Conservation (phyloP, 176 grass and related monocot genomes). For the Puccinellia tenuiflora region DNA sequence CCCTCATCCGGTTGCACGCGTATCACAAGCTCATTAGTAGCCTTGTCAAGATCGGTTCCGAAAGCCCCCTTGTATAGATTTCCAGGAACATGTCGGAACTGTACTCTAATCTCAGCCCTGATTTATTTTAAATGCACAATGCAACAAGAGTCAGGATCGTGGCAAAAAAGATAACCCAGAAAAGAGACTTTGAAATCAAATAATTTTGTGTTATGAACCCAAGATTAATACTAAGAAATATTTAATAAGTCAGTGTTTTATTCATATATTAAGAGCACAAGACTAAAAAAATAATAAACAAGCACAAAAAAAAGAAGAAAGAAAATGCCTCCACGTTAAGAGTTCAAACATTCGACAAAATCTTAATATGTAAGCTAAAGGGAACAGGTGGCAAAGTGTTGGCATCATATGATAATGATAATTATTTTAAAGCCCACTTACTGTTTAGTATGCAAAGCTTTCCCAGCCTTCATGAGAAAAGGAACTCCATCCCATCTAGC, state of each 20-base stretch:
- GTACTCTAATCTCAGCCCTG: conserved; percentile 91
- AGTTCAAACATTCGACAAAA: neutral
- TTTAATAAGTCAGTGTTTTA: neutral
- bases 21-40: conserved; percentile 94
- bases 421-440: conserved; percentile 17
- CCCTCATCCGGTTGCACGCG: conserved; percentile 91
- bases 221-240: neutral
- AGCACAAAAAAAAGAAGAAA: neutral
- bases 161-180: neutral
- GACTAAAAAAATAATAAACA: neutral
- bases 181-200: neutral
- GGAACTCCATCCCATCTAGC: conserved; percentile 97
- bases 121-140: conserved; percentile 15
- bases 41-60: conserved; percentile 78
- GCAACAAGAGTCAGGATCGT: neutral
- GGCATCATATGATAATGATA: neutral
- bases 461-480: conserved; percentile 96
- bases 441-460: conserved; percentile 82
- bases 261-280: neutral
- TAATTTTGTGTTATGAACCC: neutral
- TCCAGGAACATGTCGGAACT: conserved; percentile 92
- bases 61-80: conserved; percentile 87
- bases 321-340: neutral
- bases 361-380: neutral
- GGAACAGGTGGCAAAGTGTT: neutral